These are phyloP conservation scores for Fusarium illudens DNA, from an alignment of 2,329 filamentous ascomycete species.

Conservation along the genomic window DNA sequence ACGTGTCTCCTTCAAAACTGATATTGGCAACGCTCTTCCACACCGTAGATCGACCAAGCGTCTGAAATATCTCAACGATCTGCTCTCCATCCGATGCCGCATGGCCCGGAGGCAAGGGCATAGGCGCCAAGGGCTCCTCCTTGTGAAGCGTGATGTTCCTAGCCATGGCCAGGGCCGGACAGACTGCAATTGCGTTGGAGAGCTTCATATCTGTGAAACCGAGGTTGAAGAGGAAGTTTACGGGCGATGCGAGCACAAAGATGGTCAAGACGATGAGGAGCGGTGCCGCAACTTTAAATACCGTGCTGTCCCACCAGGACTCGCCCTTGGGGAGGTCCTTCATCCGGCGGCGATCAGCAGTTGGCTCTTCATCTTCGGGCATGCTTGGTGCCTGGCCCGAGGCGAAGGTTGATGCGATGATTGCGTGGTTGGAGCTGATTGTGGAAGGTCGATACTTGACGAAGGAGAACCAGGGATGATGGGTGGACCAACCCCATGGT, in stretches of 20 bases:
- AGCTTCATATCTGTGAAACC: slow-evolving; percentile 27
- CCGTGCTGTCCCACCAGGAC: slow-evolving; percentile 19
- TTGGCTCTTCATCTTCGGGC: slow-evolving; percentile 13
- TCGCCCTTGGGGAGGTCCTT: background rate
- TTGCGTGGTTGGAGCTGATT: background rate
- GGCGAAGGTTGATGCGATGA: background rate
- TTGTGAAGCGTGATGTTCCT: slow-evolving; percentile 48
- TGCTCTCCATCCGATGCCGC: slow-evolving; percentile 46
- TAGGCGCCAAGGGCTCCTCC: slow-evolving; percentile 45
- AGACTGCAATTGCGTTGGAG: slow-evolving; percentile 27
- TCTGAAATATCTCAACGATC: slow-evolving; percentile 49
- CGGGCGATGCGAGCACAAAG: slow-evolving; percentile 22
- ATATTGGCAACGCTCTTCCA: slow-evolving; percentile 55
- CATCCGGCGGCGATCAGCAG: background rate
- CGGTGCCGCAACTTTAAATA: slow-evolving; percentile 27
- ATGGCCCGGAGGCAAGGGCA: slow-evolving; percentile 48
- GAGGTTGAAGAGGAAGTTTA: slow-evolving; percentile 14
- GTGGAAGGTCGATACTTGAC: background rate
- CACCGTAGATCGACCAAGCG: slow-evolving; percentile 49
- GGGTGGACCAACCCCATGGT: slow-evolving; percentile 16
- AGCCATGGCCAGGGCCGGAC: slow-evolving; percentile 25
- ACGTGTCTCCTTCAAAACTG: slow-evolving; percentile 54
- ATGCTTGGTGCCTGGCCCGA: slow-evolving; percentile 4
- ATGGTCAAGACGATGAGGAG: slow-evolving; percentile 29
- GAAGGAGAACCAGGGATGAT: background rate